Base-by-base conservation (phyloP, 2,329 filamentous ascomycete genomes). In the Neurospora sp. region DNA sequence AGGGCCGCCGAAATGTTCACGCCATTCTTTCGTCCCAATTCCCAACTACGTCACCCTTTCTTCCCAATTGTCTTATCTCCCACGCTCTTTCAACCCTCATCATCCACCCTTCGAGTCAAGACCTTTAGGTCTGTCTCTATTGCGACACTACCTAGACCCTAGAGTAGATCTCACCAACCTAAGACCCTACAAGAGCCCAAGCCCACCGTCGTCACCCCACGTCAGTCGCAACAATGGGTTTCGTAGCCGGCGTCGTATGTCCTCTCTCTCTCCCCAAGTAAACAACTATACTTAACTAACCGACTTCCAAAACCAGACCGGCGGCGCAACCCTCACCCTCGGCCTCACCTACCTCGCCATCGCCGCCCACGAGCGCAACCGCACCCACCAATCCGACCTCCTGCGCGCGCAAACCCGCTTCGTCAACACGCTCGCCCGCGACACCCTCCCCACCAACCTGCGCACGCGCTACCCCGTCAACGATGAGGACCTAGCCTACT, bases 251-350 rank as follows among this genome's bases (percentile, higher is more conserved):
- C 75, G 91, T 93, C 79, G 91, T 93, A 85, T 73, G 90, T 82
- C 23, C 23, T 42, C 13, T 42, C 68, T 67, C 36, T 52, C 39
- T 42, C 11, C n/a, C 33, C 10, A 38, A 33, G 23, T 19, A n/a
- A 6, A 17, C 42, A 9, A 13, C 17, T 52, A 66, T 38, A 66
- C 69, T 73, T 72, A 73, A 73, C 67, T 42, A 10, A 23, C 1
- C 13, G 17, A 8, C 23, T 68, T 9, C 67, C 42, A 38, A 36
- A 43, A 46, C 74, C 74, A 94, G 91, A 88, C 91, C 73, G 90
- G 91, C 77, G 91, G 92, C 74, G 87, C 93, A 70, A 91, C 91
- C 73, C 83, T 95, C 72, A 93, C 91, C 67, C 87, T 92, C 71
- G 89, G 89, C 62, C 77, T 91, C 71, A 87, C 92, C 76, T 94